Evolutionary conservation across 108 stramenopile species (phyloP), one percentile per base, ranked within the genome.

Genomic region (Skeletonema grethae): DNA sequence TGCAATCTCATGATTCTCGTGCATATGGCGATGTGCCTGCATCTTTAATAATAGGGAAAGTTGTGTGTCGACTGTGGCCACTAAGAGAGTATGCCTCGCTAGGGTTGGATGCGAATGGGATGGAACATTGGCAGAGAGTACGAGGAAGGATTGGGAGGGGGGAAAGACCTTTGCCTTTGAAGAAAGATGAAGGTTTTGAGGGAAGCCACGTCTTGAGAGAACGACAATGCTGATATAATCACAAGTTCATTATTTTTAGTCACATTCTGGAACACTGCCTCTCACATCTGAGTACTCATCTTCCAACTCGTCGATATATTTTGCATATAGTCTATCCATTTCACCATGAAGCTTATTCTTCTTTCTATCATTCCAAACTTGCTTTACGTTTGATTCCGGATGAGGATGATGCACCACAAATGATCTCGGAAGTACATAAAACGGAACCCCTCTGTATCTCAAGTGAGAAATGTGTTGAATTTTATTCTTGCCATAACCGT

Each of bases 401-500:
- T 94, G 93, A 32, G 93, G 93, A 80, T 88, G 85, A 65, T 94
- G 93, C 24, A 94, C 79, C 34, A 91, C 66, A 68, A 90, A 94
- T 43, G 80, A 77, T 74, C 85, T 70, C 5, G 93, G 93, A 32
- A 94, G 63, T 38, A 91, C 84, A 1, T 58, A 65, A 75, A 94
- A 94, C 10, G 61, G 69, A 28, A 87, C 82, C 5, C 88, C 85
- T 48, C 70, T 60, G 39, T 77, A 80, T 20, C 95, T 85, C 20
- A 95, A 67, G 68, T 93, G 92, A 1, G 87, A 84, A 36, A 95
- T 77, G 67, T 88, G 79, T 62, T 90, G 82, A 67, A 96, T 94
- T 63, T 96, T 96, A 77, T 96, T 96, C 69, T 96, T 96, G 34
- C 95, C 95, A 67, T 96, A 96, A 8, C 93, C 87, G 61, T 84